Conservation (phyloP, 345 rosid species). For the Pistacia atlantica region DNA sequence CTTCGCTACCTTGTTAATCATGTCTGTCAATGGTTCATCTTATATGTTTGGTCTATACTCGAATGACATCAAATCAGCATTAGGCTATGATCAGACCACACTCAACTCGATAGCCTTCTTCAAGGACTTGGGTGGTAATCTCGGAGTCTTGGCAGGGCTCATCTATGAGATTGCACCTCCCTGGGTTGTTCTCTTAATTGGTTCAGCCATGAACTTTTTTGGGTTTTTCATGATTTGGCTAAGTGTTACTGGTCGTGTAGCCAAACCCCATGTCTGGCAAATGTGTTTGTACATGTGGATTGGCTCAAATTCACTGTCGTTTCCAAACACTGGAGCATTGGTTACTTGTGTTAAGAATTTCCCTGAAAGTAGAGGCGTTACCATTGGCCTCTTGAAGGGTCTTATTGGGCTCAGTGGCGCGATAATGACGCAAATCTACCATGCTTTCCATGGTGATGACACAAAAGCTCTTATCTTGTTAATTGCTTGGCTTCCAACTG, state of each 20-base stretch:
- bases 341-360: conserved; percentile 62
- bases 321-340: conserved; percentile 51
- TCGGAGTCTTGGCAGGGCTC: conserved; percentile 50
- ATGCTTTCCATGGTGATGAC: conserved; percentile 48
- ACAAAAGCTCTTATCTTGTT: conserved; percentile 43
- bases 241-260: conserved; percentile 39
- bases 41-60: conserved; percentile 58
- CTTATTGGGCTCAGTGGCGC: conserved; percentile 62
- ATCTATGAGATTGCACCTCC: conserved; percentile 51
- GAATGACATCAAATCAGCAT: conserved; percentile 37
- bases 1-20: conserved; percentile 40
- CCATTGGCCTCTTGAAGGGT: conserved; percentile 56
- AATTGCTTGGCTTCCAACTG: conserved; percentile 55
- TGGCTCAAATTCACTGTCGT: conserved; percentile 61
- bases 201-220: conserved; percentile 52
- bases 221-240: conserved; percentile 57
- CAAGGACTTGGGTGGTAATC: conserved; percentile 57
- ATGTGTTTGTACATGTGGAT: conserved; percentile 55
- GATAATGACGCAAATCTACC: conserved; percentile 50
- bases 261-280: conserved; percentile 51
- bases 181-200: conserved; percentile 46
- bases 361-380: conserved; percentile 57
- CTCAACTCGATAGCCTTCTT: conserved; percentile 51
- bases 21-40: conserved; percentile 56
- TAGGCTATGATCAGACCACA: conserved; percentile 56